Evolutionary conservation across 1,284 basidiomycete genomes (phyloP), one percentile per base, ranked within the genome.

Genomic region (Phylloboletellus chloephorus): DNA sequence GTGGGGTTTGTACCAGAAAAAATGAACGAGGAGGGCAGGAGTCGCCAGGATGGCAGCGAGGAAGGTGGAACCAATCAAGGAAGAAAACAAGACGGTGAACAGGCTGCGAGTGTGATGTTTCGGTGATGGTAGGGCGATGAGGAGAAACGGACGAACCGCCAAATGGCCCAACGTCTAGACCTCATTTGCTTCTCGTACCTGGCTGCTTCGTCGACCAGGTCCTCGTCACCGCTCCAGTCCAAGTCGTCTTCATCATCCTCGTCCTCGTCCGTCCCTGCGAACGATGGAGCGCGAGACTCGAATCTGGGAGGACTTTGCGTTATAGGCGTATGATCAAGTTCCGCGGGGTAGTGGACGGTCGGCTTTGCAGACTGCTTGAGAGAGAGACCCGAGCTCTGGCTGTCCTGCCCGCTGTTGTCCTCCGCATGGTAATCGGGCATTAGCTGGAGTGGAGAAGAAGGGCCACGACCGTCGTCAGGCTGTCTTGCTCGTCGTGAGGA

Each of bases 161-260:
- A 72, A 44, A 69, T 51, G 6, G 76, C 68, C 70, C 75, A 81
- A n/a, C 68, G 68, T 30, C 60, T 61, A 11, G 53, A 51, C 50
- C 70, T 71, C 65, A 82, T 78, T 41, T 67, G 60, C 41, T 76
- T 63, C 55, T 73, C 72, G 44, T 78, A 82, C 56, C 78, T 80
- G 32, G 75, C 74, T 50, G 81, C 81, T 53, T 82, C 70, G 50
- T 86, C 78, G 1, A 71, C 73, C 15, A 86, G 64, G 52, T 86
- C 82, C 41, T 84, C 83, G 43, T 87, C 84, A 11, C 68, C 78
- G 35, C 77, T 80, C 82, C 83, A 85, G 56, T 86, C 78, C 44
- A 78, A 84, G 8, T 71, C 63, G 2, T 72, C 68, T 0, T 67
- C 62, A 2, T 73, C 69, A 0, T 73, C 71, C 7, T 74, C 69